These are phyloP conservation scores for Boletales sp. DNA, from an alignment of 768 basidiomycete genomes.

Conservation along the genomic window DNA sequence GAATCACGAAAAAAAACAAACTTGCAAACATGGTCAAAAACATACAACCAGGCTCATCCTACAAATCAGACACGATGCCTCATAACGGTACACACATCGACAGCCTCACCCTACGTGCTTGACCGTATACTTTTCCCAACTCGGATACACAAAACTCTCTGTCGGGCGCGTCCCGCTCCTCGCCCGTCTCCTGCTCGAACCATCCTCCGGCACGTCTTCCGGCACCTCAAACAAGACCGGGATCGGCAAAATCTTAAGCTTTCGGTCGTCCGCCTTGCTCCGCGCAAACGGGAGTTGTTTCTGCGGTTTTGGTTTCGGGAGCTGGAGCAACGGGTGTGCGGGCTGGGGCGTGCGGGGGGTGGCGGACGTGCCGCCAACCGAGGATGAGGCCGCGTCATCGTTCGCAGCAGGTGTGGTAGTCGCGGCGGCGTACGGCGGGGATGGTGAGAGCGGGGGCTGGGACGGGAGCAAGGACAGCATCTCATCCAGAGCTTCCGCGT, in stretches of 20 bases:
- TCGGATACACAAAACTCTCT: constrained; percentile 53
- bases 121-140: constrained; percentile 64
- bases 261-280: constrained; percentile 48
- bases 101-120: constrained; percentile 29
- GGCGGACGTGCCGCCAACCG: constrained; percentile 19
- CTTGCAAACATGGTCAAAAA: too few species aligned
- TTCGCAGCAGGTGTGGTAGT: too few species aligned
- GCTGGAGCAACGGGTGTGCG: constrained; percentile 31
- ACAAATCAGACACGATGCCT: too few species aligned
- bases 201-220: constrained; percentile 13
- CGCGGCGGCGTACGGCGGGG: constrained; percentile 4
- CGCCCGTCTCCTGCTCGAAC: constrained; percentile 27
- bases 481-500: constrained; percentile 58
- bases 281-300: constrained; percentile 53
- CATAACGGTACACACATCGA: too few species aligned
- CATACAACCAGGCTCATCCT: too few species aligned
- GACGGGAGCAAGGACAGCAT: constrained; percentile 39
- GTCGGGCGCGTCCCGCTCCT: constrained; percentile 26
- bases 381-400: constrained; percentile 29
- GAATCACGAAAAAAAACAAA: too few species aligned
- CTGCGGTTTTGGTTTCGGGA: constrained; percentile 38
- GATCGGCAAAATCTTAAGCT: constrained; percentile 49
- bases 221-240: constrained; percentile 41
- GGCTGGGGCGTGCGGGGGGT: constrained; percentile 10
- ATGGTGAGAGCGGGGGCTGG: constrained; percentile 9